Conservation (phyloP, 345 rosid species). For the Pistacia integerrima region DNA sequence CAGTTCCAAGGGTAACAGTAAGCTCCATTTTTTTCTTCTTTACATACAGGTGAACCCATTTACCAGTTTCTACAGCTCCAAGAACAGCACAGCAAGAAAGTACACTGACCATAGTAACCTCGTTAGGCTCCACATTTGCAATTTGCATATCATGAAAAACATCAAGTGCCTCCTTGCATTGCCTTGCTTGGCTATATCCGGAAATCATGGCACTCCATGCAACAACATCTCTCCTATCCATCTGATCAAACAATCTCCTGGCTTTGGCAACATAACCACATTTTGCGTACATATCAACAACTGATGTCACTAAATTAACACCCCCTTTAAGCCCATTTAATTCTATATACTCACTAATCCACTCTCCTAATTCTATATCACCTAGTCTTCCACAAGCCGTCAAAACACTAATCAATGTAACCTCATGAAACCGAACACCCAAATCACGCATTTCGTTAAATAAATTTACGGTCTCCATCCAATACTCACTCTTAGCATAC, state of each 20-base stretch:
- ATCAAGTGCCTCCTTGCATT: constrained; percentile 36
- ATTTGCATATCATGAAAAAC: constrained; percentile 42
- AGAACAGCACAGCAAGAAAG: constrained; percentile 44
- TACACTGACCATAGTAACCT: constrained; percentile 45
- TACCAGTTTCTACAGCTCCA: constrained; percentile 41
- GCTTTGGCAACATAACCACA: constrained; percentile 42
- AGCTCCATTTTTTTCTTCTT: constrained; percentile 35
- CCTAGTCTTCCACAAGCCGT: constrained; percentile 48
- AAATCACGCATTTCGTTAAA: constrained; percentile 38
- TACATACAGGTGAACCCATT: constrained; percentile 40
- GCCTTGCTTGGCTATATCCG: constrained; percentile 42
- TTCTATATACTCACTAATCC: constrained; percentile 37
- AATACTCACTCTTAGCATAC: constrained; percentile 27
- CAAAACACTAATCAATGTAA: constrained; percentile 40
- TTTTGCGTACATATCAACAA: constrained; percentile 50
- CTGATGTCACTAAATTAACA: constrained; percentile 33
- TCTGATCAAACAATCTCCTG: constrained; percentile 32
- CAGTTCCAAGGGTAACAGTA: constrained; percentile 41
- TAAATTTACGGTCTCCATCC: constrained; percentile 33
- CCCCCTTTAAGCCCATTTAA: constrained; percentile 30
- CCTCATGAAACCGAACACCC: constrained; percentile 29
- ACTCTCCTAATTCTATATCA: constrained; percentile 36
- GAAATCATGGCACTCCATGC: constrained; percentile 43
- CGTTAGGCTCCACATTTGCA: constrained; percentile 33
- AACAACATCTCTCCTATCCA: constrained; percentile 33